Evolutionary conservation across 495 filamentous ascomycete genomes (phyloP).

Genomic region (Thermothielavioides terrestris): DNA sequence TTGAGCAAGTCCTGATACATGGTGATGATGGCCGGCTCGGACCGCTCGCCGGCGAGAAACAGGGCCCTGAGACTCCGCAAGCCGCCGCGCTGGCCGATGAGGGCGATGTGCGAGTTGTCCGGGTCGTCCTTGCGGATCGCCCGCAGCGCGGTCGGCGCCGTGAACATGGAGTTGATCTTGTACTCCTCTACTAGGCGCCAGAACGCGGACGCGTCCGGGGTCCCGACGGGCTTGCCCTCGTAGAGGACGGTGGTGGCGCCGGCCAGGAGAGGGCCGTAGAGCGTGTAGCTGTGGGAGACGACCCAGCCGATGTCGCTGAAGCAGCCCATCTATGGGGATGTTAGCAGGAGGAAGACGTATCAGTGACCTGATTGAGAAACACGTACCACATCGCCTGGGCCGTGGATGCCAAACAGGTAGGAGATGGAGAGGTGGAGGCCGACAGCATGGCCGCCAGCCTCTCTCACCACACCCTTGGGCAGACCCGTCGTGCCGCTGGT

Average conservation of each 20-base stretch:
- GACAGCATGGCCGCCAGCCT: constrained; percentile 82
- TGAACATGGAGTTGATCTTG: constrained; percentile 74
- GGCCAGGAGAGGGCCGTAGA: constrained; percentile 68
- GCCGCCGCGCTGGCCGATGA: constrained; percentile 55
- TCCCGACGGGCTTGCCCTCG: constrained; percentile 88
- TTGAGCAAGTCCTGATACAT: constrained; percentile 66
- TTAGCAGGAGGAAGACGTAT: not conserved
- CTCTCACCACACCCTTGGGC: constrained; percentile 80
- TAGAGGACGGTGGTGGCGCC: constrained; percentile 83
- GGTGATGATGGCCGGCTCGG: constrained; percentile 75
- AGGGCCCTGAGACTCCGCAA: constrained; percentile 59
- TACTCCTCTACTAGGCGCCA: constrained; percentile 83
- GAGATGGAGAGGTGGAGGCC: constrained; percentile 70
- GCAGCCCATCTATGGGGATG: constrained; percentile 18
- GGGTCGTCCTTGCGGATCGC: constrained; percentile 84
- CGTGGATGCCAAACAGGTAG: constrained; percentile 70
- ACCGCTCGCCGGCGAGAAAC: constrained; percentile 84
- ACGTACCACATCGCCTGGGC: constrained; percentile 62
- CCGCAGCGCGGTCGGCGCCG: constrained; percentile 76
- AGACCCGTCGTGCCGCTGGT: constrained; percentile 82
- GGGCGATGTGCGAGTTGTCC: constrained; percentile 53
- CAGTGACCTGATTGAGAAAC: not conserved
- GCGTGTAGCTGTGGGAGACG: constrained; percentile 74
- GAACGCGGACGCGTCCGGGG: constrained; percentile 76
- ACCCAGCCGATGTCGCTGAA: constrained; percentile 77